Evolutionary conservation across 306 rosid species (phyloP).

Genomic region (Lotus japonicus): DNA sequence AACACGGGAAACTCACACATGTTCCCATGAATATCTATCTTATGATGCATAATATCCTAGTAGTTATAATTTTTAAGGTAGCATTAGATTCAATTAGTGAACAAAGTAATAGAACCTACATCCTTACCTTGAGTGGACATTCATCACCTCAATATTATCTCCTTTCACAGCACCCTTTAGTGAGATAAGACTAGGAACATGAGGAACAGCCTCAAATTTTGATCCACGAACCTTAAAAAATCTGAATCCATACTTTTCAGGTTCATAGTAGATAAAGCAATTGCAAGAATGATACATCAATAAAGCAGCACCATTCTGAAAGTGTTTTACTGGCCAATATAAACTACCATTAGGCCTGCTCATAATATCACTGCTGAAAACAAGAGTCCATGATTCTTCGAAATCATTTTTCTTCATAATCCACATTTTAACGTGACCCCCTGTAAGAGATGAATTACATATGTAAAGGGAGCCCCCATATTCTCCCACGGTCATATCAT

Average conservation of each 20-base stretch:
- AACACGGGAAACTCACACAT: no score
- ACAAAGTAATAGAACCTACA: no score
- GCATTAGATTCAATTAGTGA: no score
- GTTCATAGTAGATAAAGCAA: background rate
- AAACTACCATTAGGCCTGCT: no score
- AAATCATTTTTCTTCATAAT: background rate
- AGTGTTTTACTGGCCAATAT: no score
- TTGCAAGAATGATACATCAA: background rate
- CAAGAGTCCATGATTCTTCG: background rate
- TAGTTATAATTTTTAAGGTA: no score
- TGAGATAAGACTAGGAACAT: background rate
- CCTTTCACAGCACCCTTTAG: background rate
- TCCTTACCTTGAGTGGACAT: background rate
- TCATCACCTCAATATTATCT: background rate
- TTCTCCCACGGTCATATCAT: background rate
- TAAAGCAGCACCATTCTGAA: background rate
- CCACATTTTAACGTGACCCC: background rate
- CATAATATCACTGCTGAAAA: background rate
- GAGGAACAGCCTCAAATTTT: background rate
- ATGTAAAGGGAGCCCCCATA: background rate
- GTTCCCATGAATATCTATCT: no score
- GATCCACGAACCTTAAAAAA: background rate
- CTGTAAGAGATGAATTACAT: background rate
- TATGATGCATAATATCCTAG: no score
- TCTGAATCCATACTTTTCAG: background rate